Evolutionary conservation across 2,329 filamentous ascomycete genomes (phyloP), one percentile per base, ranked within the genome.

Genomic region (Endoconidiophora polonica): DNA sequence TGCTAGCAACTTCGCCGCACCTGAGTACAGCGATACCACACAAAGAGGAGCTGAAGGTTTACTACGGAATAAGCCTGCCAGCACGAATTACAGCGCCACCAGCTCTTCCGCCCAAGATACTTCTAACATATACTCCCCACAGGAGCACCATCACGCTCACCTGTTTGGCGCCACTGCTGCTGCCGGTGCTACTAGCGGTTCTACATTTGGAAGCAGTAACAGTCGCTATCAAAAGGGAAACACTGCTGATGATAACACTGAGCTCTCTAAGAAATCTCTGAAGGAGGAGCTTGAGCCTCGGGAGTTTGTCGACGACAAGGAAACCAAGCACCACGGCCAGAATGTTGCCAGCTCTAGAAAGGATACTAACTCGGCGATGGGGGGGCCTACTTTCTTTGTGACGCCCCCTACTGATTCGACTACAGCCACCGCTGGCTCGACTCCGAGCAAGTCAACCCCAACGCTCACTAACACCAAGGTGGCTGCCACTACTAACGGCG

Each of bases 231-330:
- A 36, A 20, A 24, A 29, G 18, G 7, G 9, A 26, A 29, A 9
- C 10, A 36, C 16, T 3, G 26, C 33, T 22, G 18, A 26, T 16
- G 46, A 52, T 18, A 39, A 45, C 14, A 36, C 41, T 9, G 50
- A 37, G 12, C 50, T 52, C 36, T 52, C 50, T 9, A 33, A 33
- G 9, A 47, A 36, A 39, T 46, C 49, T 22, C 44, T 53, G 10
- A 53, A 53, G 38, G 52, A 53, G 36, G 48, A 53, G 48, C 47
- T 53, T 16, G 48, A 53, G 48, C 47, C 50, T 16, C 48, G 50
- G 33, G 48, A 49, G 14, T 23, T 40, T 42, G 52, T 53, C 7
- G 47, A 50, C 16, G 52, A 50, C 4, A 53, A 49, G 40, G 52
- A 53, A 18, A 9, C 6, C 29, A 44, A 39, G 18, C 33, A 20